Conservation (phyloP, 2,329 filamentous ascomycete species). For the Hypoxylon sp. region DNA sequence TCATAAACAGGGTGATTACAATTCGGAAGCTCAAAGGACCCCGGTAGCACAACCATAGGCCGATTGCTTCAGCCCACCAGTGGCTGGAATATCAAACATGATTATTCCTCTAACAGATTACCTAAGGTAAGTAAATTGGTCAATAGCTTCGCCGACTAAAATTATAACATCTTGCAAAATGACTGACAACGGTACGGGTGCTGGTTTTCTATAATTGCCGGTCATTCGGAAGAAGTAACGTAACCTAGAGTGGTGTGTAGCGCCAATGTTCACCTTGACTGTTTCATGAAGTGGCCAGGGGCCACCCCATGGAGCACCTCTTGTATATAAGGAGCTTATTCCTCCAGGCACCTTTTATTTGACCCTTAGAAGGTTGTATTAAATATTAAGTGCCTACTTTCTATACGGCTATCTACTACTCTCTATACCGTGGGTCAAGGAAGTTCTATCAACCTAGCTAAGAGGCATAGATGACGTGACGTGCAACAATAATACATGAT, state of each 20-base stretch:
- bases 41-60: too few species aligned
- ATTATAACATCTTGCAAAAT: too few species aligned
- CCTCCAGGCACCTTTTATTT: conserved; percentile 2
- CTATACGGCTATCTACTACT: conserved; percentile 14
- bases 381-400: conserved; percentile 12
- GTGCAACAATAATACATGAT: conserved; percentile 27
- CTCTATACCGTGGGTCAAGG: conserved; percentile 13
- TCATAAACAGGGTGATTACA: too few species aligned
- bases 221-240: background rate
- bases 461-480: conserved; percentile 20
- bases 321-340: conserved; percentile 18
- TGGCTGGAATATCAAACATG: too few species aligned
- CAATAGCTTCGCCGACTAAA: too few species aligned
- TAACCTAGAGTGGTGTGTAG: conserved; percentile 1
- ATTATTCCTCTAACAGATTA: too few species aligned
- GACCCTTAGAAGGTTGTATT: conserved; percentile 12
- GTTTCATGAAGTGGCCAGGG: background rate
- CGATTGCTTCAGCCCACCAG: too few species aligned
- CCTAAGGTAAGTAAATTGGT: too few species aligned
- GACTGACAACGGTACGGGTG: too few species aligned
- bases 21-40: too few species aligned
- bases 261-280: conserved; percentile 1
- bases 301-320: background rate
- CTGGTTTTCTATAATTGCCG: conserved; percentile 9
- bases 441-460: conserved; percentile 23